Percentiles rank a stretch among this genome's conserved stretches.
These are phyloP conservation scores for Penicillium chermesinum DNA, from an alignment of 495 filamentous ascomycete genomes.

Conservation along the genomic window DNA sequence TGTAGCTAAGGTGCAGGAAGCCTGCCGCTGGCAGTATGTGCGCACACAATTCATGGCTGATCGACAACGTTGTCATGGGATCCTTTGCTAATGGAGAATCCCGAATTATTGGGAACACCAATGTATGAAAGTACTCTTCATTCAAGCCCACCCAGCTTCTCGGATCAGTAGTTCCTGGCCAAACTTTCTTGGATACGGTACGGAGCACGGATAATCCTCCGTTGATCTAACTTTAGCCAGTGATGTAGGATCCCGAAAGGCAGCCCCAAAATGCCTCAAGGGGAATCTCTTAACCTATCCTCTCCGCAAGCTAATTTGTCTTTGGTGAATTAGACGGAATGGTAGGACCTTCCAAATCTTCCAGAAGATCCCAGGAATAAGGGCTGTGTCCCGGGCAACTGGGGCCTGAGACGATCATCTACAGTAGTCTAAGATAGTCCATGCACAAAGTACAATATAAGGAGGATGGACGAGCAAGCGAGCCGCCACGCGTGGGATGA, in stretches of 20 bases:
- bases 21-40: too few relatives aligned
- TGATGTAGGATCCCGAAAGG: not conserved
- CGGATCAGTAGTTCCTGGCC: not conserved
- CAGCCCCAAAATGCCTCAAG: not conserved
- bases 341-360: too few relatives aligned
- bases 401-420: not conserved
- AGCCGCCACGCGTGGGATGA: not conserved
- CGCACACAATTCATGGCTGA: too few relatives aligned
- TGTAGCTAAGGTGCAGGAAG: too few relatives aligned
- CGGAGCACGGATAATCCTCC: too few relatives aligned
- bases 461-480: not conserved
- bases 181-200: not conserved
- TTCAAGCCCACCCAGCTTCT: not conserved
- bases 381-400: not conserved
- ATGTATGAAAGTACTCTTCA: not conserved
- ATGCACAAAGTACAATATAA: not conserved
- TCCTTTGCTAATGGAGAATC: not conserved
- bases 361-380: not conserved
- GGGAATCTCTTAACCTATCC: not conserved
- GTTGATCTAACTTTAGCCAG: not conserved
- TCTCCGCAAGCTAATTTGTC: not conserved
- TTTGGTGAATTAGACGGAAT: not conserved
- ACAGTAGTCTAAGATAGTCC: not conserved
- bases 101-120: not conserved
- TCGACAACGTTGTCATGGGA: not conserved